Percentiles rank a stretch among this genome's conserved stretches.
phyloP scores from a whole-genome alignment of 2,329 filamentous ascomycete genomes.

The Pseudocercospora cruenta region DNA sequence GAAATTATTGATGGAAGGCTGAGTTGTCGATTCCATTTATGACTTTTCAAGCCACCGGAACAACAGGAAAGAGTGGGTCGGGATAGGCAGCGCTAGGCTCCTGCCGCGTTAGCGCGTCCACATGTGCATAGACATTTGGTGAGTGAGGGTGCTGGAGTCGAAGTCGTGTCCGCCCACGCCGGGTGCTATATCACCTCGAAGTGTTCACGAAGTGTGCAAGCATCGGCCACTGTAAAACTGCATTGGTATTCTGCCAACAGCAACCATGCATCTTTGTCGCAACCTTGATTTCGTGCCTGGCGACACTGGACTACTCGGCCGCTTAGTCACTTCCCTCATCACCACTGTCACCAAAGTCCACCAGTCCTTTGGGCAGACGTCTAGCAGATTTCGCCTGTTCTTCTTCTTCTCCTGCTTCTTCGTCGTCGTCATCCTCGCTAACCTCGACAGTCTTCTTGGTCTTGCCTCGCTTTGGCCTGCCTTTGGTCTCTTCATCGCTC shows the following conservation, averaged over 20 bases:
- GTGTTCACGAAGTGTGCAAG: too few relatives aligned
- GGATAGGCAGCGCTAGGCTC: not conserved
- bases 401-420: conserved; percentile 14
- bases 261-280: too few relatives aligned
- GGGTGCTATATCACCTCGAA: too few relatives aligned
- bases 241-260: too few relatives aligned
- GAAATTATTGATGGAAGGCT: not conserved
- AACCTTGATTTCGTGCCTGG: too few relatives aligned
- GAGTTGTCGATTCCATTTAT: not conserved
- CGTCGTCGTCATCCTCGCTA: conserved; percentile 21
- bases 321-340: conserved; percentile 38
- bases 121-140: not conserved
- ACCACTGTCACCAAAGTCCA: conserved; percentile 43
- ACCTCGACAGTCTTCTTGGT: conserved; percentile 8
- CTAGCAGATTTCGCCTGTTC: conserved; percentile 24
- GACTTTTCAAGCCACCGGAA: not conserved
- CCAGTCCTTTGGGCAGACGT: conserved; percentile 38
- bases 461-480: conserved; percentile 18
- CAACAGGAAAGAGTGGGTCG: not conserved
- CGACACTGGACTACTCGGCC: too few relatives aligned
- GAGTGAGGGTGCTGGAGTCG: not conserved
- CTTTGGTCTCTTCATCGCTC: conserved; percentile 19
- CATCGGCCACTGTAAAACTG: too few relatives aligned
- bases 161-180: too few relatives aligned
- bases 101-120: not conserved